Evolutionary conservation across 768 basidiomycete genomes (phyloP).

Genomic region (Paxillus involutus): DNA sequence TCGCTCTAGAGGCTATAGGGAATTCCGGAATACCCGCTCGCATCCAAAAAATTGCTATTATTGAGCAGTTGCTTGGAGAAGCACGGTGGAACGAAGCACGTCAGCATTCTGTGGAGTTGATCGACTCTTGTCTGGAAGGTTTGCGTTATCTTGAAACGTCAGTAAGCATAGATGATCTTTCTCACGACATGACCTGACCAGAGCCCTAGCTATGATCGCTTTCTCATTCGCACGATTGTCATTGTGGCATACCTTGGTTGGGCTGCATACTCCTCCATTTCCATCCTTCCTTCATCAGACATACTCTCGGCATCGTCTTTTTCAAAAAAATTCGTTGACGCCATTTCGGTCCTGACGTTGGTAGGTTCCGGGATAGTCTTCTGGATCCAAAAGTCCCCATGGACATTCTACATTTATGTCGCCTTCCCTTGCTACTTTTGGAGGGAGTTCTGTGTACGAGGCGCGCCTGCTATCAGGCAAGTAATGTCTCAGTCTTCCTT

Average conservation of each 20-base stretch:
- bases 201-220: slow-evolving; percentile 61
- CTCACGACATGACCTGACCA: slow-evolving; percentile 6
- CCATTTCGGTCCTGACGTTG: slow-evolving; percentile 29
- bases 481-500: slow-evolving; percentile 20
- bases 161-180: slow-evolving; percentile 2
- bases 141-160: slow-evolving; percentile 77
- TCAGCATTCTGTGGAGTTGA: slow-evolving; percentile 47
- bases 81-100: slow-evolving; percentile 52
- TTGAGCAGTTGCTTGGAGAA: slow-evolving; percentile 45
- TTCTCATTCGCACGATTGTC: slow-evolving; percentile 69
- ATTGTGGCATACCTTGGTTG: slow-evolving; percentile 74
- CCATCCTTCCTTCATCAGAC: slow-evolving; percentile 48
- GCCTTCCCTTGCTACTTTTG: slow-evolving; percentile 79
- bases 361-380: slow-evolving; percentile 49
- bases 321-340: slow-evolving; percentile 13
- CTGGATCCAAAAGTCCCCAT: slow-evolving; percentile 61
- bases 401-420: slow-evolving; percentile 75
- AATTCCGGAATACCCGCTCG: slow-evolving; percentile 34
- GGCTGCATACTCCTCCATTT: slow-evolving; percentile 65
- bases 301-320: background rate
- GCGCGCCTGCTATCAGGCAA: slow-evolving; percentile 14
- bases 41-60: slow-evolving; percentile 33
- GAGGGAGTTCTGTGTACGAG: slow-evolving; percentile 47
- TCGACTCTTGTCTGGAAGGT: slow-evolving; percentile 54
- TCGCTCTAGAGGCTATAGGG: slow-evolving; percentile 39